Percentiles rank a stretch among this genome's conserved stretches.
Conservation (phyloP, 139 green algal genomes). For the Pseudopediastrum boryanum region DNA sequence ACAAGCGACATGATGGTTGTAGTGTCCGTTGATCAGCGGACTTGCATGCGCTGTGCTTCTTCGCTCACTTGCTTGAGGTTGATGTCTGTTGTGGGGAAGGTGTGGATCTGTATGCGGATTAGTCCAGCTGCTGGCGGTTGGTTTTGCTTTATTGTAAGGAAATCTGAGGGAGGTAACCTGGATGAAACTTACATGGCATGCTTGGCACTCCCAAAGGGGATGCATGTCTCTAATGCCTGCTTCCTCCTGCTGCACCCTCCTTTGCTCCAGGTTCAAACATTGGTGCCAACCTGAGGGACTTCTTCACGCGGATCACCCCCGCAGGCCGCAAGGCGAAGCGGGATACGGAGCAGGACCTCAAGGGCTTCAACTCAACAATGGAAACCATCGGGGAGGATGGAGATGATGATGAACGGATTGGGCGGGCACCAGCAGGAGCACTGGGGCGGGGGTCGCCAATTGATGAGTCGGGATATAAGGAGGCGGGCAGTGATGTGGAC, state of each 20-base stretch:
- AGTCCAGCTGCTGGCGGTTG: too few species aligned
- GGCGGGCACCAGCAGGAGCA: neutral
- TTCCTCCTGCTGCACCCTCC: neutral
- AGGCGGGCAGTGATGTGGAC: slow-evolving; percentile 16
- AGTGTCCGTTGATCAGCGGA: too few species aligned
- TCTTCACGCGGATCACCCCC: slow-evolving; percentile 48
- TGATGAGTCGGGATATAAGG: neutral
- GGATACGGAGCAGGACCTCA: slow-evolving; percentile 61
- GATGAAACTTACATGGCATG: too few species aligned
- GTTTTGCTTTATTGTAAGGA: too few species aligned
- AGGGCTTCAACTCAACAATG: slow-evolving; percentile 49
- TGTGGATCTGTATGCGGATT: too few species aligned
- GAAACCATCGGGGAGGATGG: slow-evolving; percentile 48
- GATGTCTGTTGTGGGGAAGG: too few species aligned
- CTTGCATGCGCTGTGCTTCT: too few species aligned
- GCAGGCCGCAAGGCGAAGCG: slow-evolving; percentile 4
- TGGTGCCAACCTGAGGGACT: slow-evolving; percentile 43
- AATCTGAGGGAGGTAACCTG: too few species aligned
- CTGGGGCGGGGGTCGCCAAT: neutral
- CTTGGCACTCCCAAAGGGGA: too few species aligned
- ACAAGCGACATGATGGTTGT: too few species aligned
- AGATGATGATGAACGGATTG: slow-evolving; percentile 18
- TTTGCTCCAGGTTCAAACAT: slow-evolving; percentile 44
- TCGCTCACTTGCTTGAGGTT: too few species aligned
- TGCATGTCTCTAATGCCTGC: too few species aligned